phyloP scores from a whole-genome alignment of 352 stramenopile genomes.

The Stramenopiles sp. region DNA sequence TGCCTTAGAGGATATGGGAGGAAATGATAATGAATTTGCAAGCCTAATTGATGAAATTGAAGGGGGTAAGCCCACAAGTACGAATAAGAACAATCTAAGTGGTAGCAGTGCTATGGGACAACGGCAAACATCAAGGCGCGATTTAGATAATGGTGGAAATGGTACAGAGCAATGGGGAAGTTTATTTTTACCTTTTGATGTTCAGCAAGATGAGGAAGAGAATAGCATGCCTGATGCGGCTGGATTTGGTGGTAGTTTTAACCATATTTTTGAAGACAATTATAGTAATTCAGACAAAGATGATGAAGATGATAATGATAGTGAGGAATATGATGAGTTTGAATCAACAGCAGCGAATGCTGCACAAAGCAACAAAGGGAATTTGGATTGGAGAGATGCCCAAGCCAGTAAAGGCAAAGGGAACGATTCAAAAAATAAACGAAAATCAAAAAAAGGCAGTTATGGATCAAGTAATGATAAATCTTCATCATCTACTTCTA shows the following conservation, averaged over 20 bases:
- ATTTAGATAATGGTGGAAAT: background rate
- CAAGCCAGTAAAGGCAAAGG: background rate
- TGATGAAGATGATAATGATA: background rate
- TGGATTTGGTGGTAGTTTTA: background rate
- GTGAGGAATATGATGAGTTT: background rate
- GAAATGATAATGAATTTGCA: background rate
- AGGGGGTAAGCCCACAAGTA: background rate
- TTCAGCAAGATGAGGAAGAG: background rate
- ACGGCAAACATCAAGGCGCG: background rate
- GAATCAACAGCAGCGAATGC: background rate
- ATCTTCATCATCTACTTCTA: background rate
- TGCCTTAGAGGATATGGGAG: background rate
- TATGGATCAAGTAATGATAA: background rate
- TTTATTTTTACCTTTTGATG: slow-evolving; percentile 1
- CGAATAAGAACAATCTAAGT: background rate
- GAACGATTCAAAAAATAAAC: background rate
- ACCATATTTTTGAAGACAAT: slow-evolving; percentile 7
- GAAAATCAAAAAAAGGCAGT: background rate
- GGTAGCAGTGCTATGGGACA: background rate
- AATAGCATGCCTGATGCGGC: background rate
- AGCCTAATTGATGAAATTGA: slow-evolving; percentile 1
- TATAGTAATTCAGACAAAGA: background rate
- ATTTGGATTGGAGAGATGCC: background rate
- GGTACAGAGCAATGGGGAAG: background rate
- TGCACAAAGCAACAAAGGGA: background rate